Conservation (phyloP, 441 rosid species). For the Adansonia gregorii region DNA sequence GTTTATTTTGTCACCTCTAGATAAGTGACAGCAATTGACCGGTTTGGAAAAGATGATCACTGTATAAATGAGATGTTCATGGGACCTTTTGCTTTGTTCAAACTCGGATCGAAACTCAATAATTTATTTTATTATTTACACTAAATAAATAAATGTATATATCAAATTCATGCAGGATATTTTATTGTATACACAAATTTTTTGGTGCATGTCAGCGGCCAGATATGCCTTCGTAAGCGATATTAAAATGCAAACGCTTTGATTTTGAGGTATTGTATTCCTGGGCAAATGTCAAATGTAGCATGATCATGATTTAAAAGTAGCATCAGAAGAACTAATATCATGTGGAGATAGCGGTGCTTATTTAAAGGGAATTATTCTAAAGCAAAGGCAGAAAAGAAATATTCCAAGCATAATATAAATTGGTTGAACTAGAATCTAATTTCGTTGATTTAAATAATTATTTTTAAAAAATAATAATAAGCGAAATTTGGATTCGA, state of each 20-base stretch:
- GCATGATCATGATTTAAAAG: neutral
- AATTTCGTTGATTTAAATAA: too few species aligned
- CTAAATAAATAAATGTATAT: too few species aligned
- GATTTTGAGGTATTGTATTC: neutral
- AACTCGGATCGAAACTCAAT: too few species aligned
- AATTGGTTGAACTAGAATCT: neutral
- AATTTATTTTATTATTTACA: too few species aligned
- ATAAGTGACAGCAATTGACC: neutral
- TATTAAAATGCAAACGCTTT: neutral
- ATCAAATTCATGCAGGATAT: neutral
- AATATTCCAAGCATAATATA: neutral
- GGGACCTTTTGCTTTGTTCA: too few species aligned
- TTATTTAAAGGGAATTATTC: neutral
- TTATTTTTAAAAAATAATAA: too few species aligned
- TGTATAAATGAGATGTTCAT: too few species aligned
- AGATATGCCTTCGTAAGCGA: neutral
- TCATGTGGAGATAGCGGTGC: slow-evolving; percentile 12
- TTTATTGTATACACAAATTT: too few species aligned
- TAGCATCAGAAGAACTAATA: neutral
- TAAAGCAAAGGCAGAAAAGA: neutral
- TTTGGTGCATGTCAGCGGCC: neutral
- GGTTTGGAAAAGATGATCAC: neutral
- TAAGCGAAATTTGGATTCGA: too few species aligned
- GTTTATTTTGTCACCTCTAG: too few species aligned
- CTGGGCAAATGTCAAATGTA: neutral